Evolutionary conservation across 192 early-diverging fungal genomes (phyloP), one percentile per base, ranked within the genome.

Genomic region (Coemansia sp.): DNA sequence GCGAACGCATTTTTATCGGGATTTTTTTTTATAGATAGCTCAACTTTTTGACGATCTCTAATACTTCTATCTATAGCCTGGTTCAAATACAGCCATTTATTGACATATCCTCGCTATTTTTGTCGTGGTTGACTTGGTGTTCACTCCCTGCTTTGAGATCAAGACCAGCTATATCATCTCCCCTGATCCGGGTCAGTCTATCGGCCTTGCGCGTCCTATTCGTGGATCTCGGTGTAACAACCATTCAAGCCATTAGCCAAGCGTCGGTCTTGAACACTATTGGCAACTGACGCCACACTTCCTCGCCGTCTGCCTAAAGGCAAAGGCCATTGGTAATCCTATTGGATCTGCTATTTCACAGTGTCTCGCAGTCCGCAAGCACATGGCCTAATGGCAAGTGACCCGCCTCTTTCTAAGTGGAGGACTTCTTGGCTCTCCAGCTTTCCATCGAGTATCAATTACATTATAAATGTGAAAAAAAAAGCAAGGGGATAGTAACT

Each of bases 61-160:
- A 44, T 44, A 44, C 42, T 44, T 48, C 45, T 48, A 48, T 48
- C 45, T 48, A 48, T 48, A 48, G 45, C n/a, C 19, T 9, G 45
- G n/a, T 19, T 48, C 17, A 7, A 4, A 19, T n/a, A 19, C 8
- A 48, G 17, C 45, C 7, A n/a, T n/a, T n/a, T n/a, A n/a, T n/a
- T n/a, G n/a, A n/a, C n/a, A n/a, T n/a, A n/a, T n/a, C n/a, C n/a
- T 48, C 45, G n/a, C 44, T n/a, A 19, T 19, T 45, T 45, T 45
- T 45, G 4, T 6, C 14, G 42, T 17, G 5, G 45, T 48, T 48
- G 45, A 21, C 45, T 41, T 41, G 39, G 39, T 41, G 39, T 14
- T 41, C 14, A 3, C 39, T 4, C n/a, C 7, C 3, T 19, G 21
- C 6, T 46, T 48, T 48, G 46, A 23, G 46, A 48, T 48, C 46